These are phyloP conservation scores for Aspergillus ruber DNA, from an alignment of 2,329 filamentous ascomycete genomes.

Conservation along the genomic window DNA sequence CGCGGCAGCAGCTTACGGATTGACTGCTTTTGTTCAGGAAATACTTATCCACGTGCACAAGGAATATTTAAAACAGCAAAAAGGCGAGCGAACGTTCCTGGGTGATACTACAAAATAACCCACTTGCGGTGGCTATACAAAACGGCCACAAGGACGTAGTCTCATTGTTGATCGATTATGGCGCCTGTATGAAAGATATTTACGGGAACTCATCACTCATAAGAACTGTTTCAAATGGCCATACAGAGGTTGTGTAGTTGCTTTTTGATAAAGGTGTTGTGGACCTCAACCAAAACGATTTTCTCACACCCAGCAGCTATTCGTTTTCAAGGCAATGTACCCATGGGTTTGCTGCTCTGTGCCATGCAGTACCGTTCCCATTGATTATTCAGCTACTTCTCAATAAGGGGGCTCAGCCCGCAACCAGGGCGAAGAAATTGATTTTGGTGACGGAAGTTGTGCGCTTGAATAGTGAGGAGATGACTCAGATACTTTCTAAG, in stretches of 20 bases:
- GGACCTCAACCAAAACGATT: neutral
- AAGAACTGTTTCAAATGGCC: neutral
- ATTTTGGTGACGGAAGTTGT: neutral
- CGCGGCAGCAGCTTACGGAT: neutral
- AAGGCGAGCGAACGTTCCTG: neutral
- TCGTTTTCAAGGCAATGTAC: neutral
- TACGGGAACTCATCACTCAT: neutral
- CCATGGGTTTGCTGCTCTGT: neutral
- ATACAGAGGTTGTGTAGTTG: neutral
- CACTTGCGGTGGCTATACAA: neutral
- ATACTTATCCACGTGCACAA: neutral
- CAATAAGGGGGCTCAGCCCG: neutral
- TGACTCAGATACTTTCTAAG: neutral
- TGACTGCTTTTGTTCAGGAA: neutral
- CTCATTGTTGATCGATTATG: neutral
- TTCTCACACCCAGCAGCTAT: too few species aligned
- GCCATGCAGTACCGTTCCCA: neutral
- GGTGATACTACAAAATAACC: neutral
- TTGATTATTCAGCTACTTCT: neutral
- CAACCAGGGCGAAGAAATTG: neutral
- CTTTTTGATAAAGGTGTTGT: neutral
- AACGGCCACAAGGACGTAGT: neutral
- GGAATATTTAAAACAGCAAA: neutral
- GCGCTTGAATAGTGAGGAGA: neutral
- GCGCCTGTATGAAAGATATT: neutral